Evolutionary conservation across 1,139 yeast genomes (phyloP).

Genomic region (Candida buenavistaensis): DNA sequence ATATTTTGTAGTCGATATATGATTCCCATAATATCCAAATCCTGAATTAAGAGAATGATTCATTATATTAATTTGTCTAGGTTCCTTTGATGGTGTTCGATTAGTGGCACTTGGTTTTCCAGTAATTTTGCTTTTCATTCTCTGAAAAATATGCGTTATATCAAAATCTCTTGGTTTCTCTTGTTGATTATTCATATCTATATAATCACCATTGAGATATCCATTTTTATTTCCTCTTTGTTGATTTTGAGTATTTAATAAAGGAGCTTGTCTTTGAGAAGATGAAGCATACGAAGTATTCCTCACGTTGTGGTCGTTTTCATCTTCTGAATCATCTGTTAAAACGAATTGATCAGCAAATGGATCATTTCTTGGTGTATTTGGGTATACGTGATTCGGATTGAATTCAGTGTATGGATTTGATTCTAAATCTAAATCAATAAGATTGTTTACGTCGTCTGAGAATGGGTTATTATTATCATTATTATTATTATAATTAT

Average conservation of each 20-base stretch:
- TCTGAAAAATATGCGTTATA: constrained; percentile 48
- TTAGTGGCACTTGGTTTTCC: constrained; percentile 8
- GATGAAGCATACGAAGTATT: constrained; percentile 8
- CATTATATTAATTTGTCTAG: constrained; percentile 72
- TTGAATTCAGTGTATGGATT: constrained; percentile 16
- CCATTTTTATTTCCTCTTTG: constrained; percentile 2
- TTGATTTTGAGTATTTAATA: constrained; percentile 18
- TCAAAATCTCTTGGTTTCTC: constrained; percentile 45
- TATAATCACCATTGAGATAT: constrained; percentile 16
- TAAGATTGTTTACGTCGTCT: constrained; percentile 25
- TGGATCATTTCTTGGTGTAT: constrained; percentile 12
- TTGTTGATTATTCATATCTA: constrained; percentile 23
- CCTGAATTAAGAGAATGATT: constrained; percentile 54
- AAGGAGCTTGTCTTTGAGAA: constrained; percentile 23
- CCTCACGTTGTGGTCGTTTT: constrained; percentile 8
- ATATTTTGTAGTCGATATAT: constrained; percentile 95
- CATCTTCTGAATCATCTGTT: constrained; percentile 33
- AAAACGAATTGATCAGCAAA: constrained; percentile 31
- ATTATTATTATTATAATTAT: too few relatives aligned
- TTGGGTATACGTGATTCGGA: constrained; percentile 14
- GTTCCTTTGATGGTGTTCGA: constrained; percentile 23
- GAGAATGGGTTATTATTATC: constrained; percentile 20
- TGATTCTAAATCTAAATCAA: constrained; percentile 29
- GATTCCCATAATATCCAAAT: constrained; percentile 72
- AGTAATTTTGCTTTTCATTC: constrained; percentile 15